Percentiles rank a stretch among this genome's conserved stretches.
Evolutionary conservation across 352 stramenopile species (phyloP).

Genomic region (Globisporangium middletonii): DNA sequence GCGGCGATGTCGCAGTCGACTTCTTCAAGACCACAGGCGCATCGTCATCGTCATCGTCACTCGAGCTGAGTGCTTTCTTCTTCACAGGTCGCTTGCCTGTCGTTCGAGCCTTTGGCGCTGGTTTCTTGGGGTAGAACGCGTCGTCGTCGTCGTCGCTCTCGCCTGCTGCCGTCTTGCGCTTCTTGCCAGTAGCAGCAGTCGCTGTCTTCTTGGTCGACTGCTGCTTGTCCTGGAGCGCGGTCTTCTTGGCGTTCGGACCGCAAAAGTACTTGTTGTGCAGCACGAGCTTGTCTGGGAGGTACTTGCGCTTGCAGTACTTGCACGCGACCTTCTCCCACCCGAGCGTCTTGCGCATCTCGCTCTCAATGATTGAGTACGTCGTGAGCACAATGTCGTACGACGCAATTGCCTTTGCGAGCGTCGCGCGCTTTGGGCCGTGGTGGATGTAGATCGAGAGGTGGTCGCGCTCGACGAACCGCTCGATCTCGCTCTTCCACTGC

Average conservation of each 20-base stretch:
- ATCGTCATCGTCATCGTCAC: slow-evolving; percentile 31
- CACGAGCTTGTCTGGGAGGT: slow-evolving; percentile 92
- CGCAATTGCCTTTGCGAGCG: slow-evolving; percentile 70
- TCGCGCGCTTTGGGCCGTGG: slow-evolving; percentile 89
- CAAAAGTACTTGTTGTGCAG: slow-evolving; percentile 98
- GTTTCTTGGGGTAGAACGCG: slow-evolving; percentile 48
- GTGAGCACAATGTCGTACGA: slow-evolving; percentile 98
- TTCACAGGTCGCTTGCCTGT: slow-evolving; percentile 20
- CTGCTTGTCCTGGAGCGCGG: slow-evolving; percentile 25
- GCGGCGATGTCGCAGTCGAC: slow-evolving; percentile 49
- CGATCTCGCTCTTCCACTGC: slow-evolving; percentile 91
- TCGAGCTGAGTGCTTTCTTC: slow-evolving; percentile 12
- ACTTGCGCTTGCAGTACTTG: slow-evolving; percentile 93
- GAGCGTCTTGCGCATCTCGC: slow-evolving; percentile 83
- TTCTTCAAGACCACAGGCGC: slow-evolving; percentile 21
- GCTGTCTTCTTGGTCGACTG: slow-evolving; percentile 38
- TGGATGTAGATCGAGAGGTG: slow-evolving; percentile 95
- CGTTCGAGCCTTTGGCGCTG: slow-evolving; percentile 26
- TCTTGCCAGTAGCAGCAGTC: slow-evolving; percentile 11
- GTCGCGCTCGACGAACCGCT: slow-evolving; percentile 89
- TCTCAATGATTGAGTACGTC: slow-evolving; percentile 96
- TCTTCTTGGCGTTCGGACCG: slow-evolving; percentile 89
- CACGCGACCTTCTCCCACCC: slow-evolving; percentile 83
- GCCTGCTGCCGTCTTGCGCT: slow-evolving; percentile 47
- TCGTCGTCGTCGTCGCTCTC: slow-evolving; percentile 45